These are phyloP conservation scores for Amborella trichopoda DNA, from an alignment of 164 flowering plant genomes.

Conservation along the genomic window DNA sequence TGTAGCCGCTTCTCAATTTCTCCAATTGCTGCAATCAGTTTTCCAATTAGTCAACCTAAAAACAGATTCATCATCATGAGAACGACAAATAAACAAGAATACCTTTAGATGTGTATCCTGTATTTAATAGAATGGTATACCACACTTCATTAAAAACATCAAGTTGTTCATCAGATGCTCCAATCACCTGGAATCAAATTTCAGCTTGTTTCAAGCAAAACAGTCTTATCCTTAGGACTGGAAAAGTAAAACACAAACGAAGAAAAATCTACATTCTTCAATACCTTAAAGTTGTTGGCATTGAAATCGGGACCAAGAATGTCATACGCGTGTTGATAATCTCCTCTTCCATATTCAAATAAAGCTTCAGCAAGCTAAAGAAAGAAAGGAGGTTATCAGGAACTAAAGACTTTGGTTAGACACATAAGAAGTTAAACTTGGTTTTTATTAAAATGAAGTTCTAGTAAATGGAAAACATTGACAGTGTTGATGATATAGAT, in stretches of 20 bases:
- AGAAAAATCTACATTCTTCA: background rate
- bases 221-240: too few species aligned
- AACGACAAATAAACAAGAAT: constrained; percentile 1
- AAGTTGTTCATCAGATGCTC: constrained; percentile 87
- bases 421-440: too few species aligned
- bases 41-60: constrained; percentile 1
- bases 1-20: constrained; percentile 44
- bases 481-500: too few species aligned
- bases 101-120: constrained; percentile 47
- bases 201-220: too few species aligned
- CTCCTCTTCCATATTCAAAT: constrained; percentile 54
- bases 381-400: background rate
- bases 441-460: too few species aligned
- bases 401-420: background rate
- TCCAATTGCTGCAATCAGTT: constrained; percentile 45
- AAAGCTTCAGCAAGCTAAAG: constrained; percentile 79
- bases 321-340: constrained; percentile 33
- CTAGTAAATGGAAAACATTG: too few species aligned
- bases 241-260: too few species aligned
- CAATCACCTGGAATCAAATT: constrained; percentile 42
- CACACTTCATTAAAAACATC: constrained; percentile 84
- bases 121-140: constrained; percentile 38
- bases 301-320: constrained; percentile 66
- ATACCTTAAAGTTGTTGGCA: constrained; percentile 57
- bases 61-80: background rate